These are phyloP conservation scores for Plenodomus lindquistii DNA, from an alignment of 2,329 filamentous ascomycete species.

Conservation along the genomic window DNA sequence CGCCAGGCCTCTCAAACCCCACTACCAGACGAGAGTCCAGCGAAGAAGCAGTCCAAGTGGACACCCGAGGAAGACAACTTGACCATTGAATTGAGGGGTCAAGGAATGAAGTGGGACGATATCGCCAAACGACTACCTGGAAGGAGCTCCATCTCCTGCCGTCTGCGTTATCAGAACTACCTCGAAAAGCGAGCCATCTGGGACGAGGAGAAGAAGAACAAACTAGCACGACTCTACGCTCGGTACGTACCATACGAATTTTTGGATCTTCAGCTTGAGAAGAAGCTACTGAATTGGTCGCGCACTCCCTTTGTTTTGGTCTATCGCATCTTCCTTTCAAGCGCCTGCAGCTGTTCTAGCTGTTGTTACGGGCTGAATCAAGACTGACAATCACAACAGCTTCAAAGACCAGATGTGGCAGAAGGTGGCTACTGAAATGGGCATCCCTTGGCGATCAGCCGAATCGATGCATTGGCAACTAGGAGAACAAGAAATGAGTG, in stretches of 20 bases:
- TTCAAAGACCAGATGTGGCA: slow-evolving; percentile 99
- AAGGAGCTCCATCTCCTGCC: slow-evolving; percentile 90
- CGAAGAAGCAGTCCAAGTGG: slow-evolving; percentile 84
- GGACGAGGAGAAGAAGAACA: slow-evolving; percentile 98
- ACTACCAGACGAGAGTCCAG: slow-evolving; percentile 40
- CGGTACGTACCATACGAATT: slow-evolving; percentile 61
- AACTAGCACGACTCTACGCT: slow-evolving; percentile 90
- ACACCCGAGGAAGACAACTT: slow-evolving; percentile 89
- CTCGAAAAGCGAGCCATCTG: slow-evolving; percentile 90
- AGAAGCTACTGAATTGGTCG: background rate
- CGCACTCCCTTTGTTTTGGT: slow-evolving; percentile 8
- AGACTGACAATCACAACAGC: slow-evolving; percentile 55
- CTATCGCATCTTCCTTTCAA: slow-evolving; percentile 1
- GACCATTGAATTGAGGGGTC: slow-evolving; percentile 87
- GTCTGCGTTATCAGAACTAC: slow-evolving; percentile 96
- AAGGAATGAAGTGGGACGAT: slow-evolving; percentile 98
- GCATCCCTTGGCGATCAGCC: slow-evolving; percentile 89
- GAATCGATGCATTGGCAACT: slow-evolving; percentile 99
- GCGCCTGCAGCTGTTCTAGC: background rate
- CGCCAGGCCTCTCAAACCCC: slow-evolving; percentile 44
- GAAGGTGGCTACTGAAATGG: slow-evolving; percentile 93
- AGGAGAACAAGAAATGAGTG: slow-evolving; percentile 90
- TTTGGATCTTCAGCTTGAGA: slow-evolving; percentile 9
- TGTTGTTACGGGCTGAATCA: slow-evolving; percentile 7
- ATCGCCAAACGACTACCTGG: slow-evolving; percentile 90